These are phyloP conservation scores for Naganishia onofrii DNA, from an alignment of 768 basidiomycete species.

Conservation along the genomic window DNA sequence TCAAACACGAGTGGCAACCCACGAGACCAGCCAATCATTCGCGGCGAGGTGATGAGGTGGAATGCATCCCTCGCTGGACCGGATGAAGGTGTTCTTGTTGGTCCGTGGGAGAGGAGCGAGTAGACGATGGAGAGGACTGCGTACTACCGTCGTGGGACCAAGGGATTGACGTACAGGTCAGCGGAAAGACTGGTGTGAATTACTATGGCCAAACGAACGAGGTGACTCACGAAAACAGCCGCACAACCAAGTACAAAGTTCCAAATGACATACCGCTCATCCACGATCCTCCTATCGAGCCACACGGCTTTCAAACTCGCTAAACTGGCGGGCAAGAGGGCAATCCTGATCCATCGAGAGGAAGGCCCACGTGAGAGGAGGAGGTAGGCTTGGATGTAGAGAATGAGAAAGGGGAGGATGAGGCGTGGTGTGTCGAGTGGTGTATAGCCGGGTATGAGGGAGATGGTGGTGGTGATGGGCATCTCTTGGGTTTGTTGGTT, in stretches of 20 bases:
- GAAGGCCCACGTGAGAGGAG: slow-evolving; percentile 18
- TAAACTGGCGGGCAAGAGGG: slow-evolving; percentile 22
- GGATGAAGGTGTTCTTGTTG: neutral
- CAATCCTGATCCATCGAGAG: neutral
- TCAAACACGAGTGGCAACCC: neutral
- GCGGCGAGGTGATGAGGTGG: slow-evolving; percentile 29
- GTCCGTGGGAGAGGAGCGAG: neutral
- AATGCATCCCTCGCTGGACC: slow-evolving; percentile 24
- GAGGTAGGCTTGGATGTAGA: slow-evolving; percentile 29
- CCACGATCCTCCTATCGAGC: slow-evolving; percentile 17
- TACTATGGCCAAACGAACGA: too few relatives aligned
- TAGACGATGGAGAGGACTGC: slow-evolving; percentile 24
- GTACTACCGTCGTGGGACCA: slow-evolving; percentile 1
- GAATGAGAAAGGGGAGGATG: slow-evolving; percentile 12
- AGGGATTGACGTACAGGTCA: neutral
- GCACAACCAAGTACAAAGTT: slow-evolving; percentile 32
- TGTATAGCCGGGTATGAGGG: slow-evolving; percentile 3
- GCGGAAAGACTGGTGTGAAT: neutral
- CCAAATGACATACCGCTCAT: slow-evolving; percentile 20
- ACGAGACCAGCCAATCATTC: slow-evolving; percentile 28
- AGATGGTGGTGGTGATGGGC: slow-evolving; percentile 3
- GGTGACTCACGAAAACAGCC: slow-evolving; percentile 27
- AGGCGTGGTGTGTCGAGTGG: slow-evolving; percentile 11
- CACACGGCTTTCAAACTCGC: slow-evolving; percentile 16
- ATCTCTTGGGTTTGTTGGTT: neutral